Evolutionary conservation across 2,329 filamentous ascomycete species (phyloP), one percentile per base, ranked within the genome.

Genomic region (Beauveria australis): DNA sequence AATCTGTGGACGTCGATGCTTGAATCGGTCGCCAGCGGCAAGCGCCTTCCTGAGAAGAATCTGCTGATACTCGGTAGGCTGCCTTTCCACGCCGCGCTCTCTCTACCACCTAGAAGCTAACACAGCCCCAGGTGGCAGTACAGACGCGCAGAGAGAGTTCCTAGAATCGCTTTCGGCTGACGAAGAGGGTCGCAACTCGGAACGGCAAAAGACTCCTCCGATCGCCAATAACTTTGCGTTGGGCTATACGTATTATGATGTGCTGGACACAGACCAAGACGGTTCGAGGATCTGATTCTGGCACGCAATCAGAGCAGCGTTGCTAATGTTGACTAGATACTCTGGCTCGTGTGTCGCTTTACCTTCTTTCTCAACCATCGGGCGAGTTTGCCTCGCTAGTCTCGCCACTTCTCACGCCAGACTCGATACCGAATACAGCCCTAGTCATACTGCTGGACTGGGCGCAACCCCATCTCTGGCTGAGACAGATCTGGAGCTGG

Each of bases 1-100:
- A 91, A 96, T 72, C 87, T 97, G 75, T 97, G 93, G 93, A 92
- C 89, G 63, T 92, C 91, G 49, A 91, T 97, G 89, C 81, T 97
- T 66, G 91, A 95, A 74, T 88, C 85, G 58, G 92, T 94, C 67
- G 91, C 92, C 67, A 96, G 89, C 75, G 91, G 90, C 66, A 95
- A 94, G 79, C 84, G 89, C 67, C 78, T 97, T 69, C 91, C 92
- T 6, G 91, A 96, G 76, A 97, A 96, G 82, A 95, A 92, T 72
- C 77, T 97, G 64, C 77, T 97, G 47, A 87, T 97, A 24, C 77
- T 97, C 71, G 92, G 91, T 91, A 80, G 65, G 81, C 60, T 40
- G 12, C 49, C 54, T 51, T 59, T 30, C 19, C 19, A 46, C 5
- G 2, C 22, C 1, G 18, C 33, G 16, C 26, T 51, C 28, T 19